Conservation (phyloP, 129 eudicot species). For the Artemisia argyi region DNA sequence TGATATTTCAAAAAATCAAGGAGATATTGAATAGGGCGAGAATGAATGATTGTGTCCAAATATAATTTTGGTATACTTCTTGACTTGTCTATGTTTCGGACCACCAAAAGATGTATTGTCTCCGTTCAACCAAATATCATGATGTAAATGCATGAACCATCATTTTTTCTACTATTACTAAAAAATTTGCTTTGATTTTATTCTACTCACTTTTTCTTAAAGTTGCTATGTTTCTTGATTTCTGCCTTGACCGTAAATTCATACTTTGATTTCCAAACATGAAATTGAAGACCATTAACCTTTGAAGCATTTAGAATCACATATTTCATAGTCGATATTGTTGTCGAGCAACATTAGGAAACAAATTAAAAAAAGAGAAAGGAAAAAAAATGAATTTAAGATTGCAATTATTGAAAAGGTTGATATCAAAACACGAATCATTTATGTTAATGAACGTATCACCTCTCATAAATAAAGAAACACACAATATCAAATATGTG, state of each 20-base stretch:
- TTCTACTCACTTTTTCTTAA: neutral
- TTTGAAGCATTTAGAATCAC: no score
- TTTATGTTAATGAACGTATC: neutral
- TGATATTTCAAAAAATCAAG: neutral
- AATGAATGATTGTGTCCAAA: slow-evolving; percentile 35
- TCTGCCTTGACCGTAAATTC: slow-evolving; percentile 3
- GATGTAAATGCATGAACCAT: slow-evolving; percentile 35
- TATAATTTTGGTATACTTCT: slow-evolving; percentile 28
- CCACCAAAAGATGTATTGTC: slow-evolving; percentile 36
- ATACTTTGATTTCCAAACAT: neutral
- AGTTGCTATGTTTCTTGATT: neutral
- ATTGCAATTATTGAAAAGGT: neutral
- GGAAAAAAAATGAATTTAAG: no score
- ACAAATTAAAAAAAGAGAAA: no score
- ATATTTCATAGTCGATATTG: no score
- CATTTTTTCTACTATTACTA: slow-evolving; percentile 8
- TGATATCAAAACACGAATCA: neutral
- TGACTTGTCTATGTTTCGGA: slow-evolving; percentile 36
- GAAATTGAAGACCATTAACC: no score
- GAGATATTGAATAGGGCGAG: slow-evolving; percentile 31
- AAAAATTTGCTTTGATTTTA: neutral
- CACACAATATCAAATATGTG: neutral
- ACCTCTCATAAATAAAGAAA: neutral
- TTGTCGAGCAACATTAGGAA: no score
- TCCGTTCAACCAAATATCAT: slow-evolving; percentile 28